phyloP scores from a whole-genome alignment of 2,329 filamentous ascomycete species.

The Monosporascus cannonballus region DNA sequence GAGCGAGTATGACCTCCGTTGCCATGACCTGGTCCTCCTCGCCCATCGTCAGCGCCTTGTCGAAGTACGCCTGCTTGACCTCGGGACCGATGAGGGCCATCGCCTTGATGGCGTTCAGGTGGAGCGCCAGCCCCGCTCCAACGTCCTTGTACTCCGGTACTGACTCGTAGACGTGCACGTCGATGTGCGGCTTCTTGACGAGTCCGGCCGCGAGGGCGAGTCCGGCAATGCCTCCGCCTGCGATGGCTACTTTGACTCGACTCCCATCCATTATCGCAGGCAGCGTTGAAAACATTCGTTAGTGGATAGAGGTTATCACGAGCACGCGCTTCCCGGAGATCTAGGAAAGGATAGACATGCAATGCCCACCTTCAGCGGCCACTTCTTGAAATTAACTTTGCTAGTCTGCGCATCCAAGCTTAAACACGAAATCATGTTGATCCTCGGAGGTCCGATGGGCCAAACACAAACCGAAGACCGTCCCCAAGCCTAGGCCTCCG shows the following conservation, averaged over 20 bases:
- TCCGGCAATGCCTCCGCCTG: constrained; percentile 29
- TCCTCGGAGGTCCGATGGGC: not conserved
- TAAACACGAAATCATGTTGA: not conserved
- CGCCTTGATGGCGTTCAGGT: constrained; percentile 29
- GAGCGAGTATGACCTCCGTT: constrained; percentile 27
- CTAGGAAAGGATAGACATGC: no score
- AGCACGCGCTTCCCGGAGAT: no score
- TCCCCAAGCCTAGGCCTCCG: no score
- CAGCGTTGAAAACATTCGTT: not conserved
- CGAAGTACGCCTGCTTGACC: constrained; percentile 24
- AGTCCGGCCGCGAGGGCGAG: constrained; percentile 30
- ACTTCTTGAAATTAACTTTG: not conserved
- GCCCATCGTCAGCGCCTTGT: constrained; percentile 23
- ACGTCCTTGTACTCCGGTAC: constrained; percentile 26
- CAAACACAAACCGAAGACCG: no score
- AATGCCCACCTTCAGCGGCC: not conserved
- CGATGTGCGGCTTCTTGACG: constrained; percentile 25
- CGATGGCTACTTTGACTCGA: constrained; percentile 19
- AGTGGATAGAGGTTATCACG: no score
- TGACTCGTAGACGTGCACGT: constrained; percentile 32
- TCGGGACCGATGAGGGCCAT: constrained; percentile 29
- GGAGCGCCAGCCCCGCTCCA: constrained; percentile 33
- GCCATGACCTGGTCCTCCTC: constrained; percentile 26
- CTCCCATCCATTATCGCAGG: constrained; percentile 3
- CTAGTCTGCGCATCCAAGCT: not conserved